Base-by-base conservation (phyloP, 1,139 yeast genomes). In the Hyphopichia pseudoburtonii region DNA sequence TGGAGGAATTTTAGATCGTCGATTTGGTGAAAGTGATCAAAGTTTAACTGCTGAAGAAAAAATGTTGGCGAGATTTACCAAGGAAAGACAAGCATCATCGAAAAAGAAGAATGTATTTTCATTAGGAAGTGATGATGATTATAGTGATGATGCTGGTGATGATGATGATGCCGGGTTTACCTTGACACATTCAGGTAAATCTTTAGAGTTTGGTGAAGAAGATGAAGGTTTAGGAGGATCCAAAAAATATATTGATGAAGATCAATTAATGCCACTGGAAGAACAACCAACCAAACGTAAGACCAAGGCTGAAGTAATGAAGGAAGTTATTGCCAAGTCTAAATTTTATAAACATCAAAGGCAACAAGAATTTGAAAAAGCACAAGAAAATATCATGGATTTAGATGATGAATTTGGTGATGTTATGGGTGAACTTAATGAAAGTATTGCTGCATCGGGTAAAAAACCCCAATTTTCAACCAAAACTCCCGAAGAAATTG, bases 281-380 rank as follows among this genome's bases (percentile, higher is more conserved):
- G 71, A 58, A 4, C 50, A 44, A 17, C 69, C 72, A 5, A 68
- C 70, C 22, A 76, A 80, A 42, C 87, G 85, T 59, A 94, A 89
- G 65, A 78, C 92, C 22, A 90, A 92, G 57, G 86, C 88, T 31
- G 98, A 94, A 60, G 95, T 94, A 29, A 92, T 94, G 98, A 82
- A 87, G 52, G 99, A 94, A 60, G 79, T 94, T 39, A 92, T 94
- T 45, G 96, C 97, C 30, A 94, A 94, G 62, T 88, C 97, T 9
- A 94, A 94, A 57, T 80, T 80, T 58, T 79, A 90, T 63, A 92
- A 89, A 57, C 83, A 82, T 35, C 95, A 89, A 62, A 80, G 98
- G 54, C 97, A 94, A 62, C 69, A 75, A 54, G 78, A 81, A 34
- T 86, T 86, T 50, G 82, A 81, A 37, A 77, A 82, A 52, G 76